Percentiles rank a stretch among this genome's conserved stretches.
phyloP scores from a whole-genome alignment of 2,329 filamentous ascomycete genomes.

The Colletotrichum gloeosporioides region DNA sequence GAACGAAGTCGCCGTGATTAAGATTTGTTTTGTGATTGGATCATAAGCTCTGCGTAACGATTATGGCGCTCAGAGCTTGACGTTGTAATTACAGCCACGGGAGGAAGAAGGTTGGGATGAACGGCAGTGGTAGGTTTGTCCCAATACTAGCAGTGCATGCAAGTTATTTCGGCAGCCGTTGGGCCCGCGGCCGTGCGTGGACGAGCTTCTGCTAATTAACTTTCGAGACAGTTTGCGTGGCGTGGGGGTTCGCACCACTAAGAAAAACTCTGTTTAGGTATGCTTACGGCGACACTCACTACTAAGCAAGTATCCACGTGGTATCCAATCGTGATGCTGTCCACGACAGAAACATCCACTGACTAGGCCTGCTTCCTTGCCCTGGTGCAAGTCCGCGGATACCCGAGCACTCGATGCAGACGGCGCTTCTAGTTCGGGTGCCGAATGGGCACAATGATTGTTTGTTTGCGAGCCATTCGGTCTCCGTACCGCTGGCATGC shows the following conservation, averaged over 20 bases:
- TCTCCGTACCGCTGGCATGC: fast-evolving
- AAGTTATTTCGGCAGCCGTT: neutral
- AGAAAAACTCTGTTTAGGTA: neutral
- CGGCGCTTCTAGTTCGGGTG: neutral
- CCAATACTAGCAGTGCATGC: fast-evolving
- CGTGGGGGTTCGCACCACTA: neutral
- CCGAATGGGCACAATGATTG: fast-evolving
- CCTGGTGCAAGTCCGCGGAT: neutral
- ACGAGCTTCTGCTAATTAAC: neutral
- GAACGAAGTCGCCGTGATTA: too few relatives aligned
- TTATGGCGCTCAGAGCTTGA: too few relatives aligned
- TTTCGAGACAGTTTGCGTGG: neutral
- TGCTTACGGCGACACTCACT: too few relatives aligned
- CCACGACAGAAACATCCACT: neutral
- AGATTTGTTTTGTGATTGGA: too few relatives aligned
- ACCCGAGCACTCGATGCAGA: neutral
- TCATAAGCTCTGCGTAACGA: too few relatives aligned
- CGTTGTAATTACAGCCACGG: neutral
- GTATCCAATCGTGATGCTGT: neutral
- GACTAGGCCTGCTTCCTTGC: neutral
- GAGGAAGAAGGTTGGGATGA: neutral
- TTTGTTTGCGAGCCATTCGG: neutral
- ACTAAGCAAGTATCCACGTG: neutral
- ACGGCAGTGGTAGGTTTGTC: neutral
- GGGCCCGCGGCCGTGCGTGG: neutral